Evolutionary conservation across 371 early-diverging fungal species (phyloP).

Genomic region (Batkoa obscura): DNA sequence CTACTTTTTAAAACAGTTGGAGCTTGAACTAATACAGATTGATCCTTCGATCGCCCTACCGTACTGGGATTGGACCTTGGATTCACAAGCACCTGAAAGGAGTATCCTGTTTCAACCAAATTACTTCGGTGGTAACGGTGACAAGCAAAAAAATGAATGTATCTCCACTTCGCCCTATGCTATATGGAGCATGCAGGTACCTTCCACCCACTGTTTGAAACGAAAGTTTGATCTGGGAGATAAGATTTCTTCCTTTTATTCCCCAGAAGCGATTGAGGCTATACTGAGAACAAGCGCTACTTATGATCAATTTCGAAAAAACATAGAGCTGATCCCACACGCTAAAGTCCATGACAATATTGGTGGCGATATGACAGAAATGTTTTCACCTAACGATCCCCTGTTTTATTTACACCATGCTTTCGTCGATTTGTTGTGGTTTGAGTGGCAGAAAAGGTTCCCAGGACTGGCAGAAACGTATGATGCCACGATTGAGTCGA

Average conservation of each 20-base stretch:
- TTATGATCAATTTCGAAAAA: constrained; percentile 7
- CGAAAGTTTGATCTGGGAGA: constrained; percentile 8
- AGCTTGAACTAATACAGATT: background rate
- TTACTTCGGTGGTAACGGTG: background rate
- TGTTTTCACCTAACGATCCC: constrained; percentile 6
- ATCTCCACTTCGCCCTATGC: constrained; percentile 9
- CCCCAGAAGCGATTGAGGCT: constrained; percentile 4
- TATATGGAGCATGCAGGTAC: background rate
- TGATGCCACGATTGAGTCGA: no score
- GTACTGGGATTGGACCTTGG: constrained; percentile 7
- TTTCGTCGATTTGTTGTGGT: constrained; percentile 1
- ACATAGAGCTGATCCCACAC: constrained; percentile 8
- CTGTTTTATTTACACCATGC: constrained; percentile 2
- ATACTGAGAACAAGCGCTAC: background rate
- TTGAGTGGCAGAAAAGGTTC: constrained; percentile 2
- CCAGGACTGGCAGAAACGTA: no score
- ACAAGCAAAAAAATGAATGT: constrained; percentile 5
- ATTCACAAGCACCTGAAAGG: background rate
- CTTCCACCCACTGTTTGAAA: constrained; percentile 11
- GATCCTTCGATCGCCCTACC: constrained; percentile 1
- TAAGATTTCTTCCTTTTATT: constrained; percentile 14
- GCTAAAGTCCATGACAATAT: constrained; percentile 3
- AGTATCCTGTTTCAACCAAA: background rate
- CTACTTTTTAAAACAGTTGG: background rate
- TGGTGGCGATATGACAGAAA: constrained; percentile 4